Evolutionary conservation across 2,329 filamentous ascomycete species (phyloP).

Genomic region (Cladophialophora bantiana): DNA sequence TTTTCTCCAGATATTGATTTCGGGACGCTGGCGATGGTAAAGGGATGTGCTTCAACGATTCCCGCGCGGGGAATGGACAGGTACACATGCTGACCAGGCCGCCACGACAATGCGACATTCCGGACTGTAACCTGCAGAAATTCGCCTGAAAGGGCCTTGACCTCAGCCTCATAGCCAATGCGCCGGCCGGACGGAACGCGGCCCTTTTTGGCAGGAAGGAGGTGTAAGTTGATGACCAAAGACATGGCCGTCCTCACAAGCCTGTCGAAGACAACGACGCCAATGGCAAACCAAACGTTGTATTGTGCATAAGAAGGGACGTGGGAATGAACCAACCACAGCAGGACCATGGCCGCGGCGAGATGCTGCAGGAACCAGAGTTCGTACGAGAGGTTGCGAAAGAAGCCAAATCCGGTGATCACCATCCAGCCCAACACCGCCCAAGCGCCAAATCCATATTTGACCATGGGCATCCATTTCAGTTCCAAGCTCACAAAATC

Average conservation of each 20-base stretch:
- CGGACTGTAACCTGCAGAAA: slow-evolving; percentile 27
- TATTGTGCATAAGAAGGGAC: slow-evolving; percentile 36
- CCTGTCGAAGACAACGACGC: slow-evolving; percentile 35
- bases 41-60: slow-evolving; percentile 64
- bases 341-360: slow-evolving; percentile 57
- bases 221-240: slow-evolving; percentile 29
- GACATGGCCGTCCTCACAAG: slow-evolving; percentile 27
- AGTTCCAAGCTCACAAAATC: slow-evolving; percentile 59
- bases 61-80: slow-evolving; percentile 44
- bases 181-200: background rate
- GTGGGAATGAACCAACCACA: slow-evolving; percentile 50
- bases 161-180: slow-evolving; percentile 29
- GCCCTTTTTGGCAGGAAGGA: slow-evolving; percentile 10
- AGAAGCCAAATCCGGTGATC: slow-evolving; percentile 57
- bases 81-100: slow-evolving; percentile 67
- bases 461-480: slow-evolving; percentile 56
- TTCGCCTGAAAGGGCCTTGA: slow-evolving; percentile 22
- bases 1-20: slow-evolving; percentile 15
- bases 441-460: slow-evolving; percentile 62
- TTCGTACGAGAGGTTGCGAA: slow-evolving; percentile 60
- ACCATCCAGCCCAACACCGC: slow-evolving; percentile 60
- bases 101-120: slow-evolving; percentile 58
- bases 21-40: slow-evolving; percentile 61
- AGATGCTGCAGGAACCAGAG: slow-evolving; percentile 63
- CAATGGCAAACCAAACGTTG: slow-evolving; percentile 38